Evolutionary conservation across 2,329 filamentous ascomycete genomes (phyloP), one percentile per base, ranked within the genome.

Genomic region (Aspergillus quadrilineatus): DNA sequence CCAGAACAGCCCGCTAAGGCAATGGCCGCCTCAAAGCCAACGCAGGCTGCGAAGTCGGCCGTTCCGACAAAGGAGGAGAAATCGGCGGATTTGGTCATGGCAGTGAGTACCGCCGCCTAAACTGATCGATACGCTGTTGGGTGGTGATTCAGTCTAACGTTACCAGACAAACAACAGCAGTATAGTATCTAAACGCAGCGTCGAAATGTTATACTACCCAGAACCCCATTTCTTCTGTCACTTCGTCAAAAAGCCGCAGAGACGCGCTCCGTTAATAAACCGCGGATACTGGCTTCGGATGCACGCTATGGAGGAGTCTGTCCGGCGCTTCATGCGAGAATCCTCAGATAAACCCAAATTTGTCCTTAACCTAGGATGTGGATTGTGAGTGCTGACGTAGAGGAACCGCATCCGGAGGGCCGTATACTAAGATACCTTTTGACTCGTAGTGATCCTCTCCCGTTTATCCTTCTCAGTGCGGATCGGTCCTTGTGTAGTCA

Each of bases 171-270:
- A 96, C 71, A 92, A 87, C 70, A 93, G 89, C 74, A 95, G 90
- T 68, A 96, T 96, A 64, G 88, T 92, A 14, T 96, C 92, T 12
- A 97, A 97, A 72, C 81, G 92, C 63, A 94, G 91, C 66, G 92
- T 97, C n/a, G 92, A 96, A 69, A 87, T 87, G 64, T 79, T 96
- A 12, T 97, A 97, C 73, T 88, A 89, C 68, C 81, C 88, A 36
- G 86, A 95, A 67, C 84, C 89, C 29, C 89, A 95, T 70, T 96
- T 90, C 77, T 93, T 94, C 65, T 87, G 89, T 46, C 88, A 90
- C 69, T 97, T 97, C 73, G 90, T 96, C 34, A 87, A 84, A 63
- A 95, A 92, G 71, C 89, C 89, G 63, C 87, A 91, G 72, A 82
- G 91, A 58, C 82, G 92, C 47, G 87, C 90, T n/a, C 92, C 93